Conservation (phyloP, 345 rosid genomes). For the Boechera stricta region DNA sequence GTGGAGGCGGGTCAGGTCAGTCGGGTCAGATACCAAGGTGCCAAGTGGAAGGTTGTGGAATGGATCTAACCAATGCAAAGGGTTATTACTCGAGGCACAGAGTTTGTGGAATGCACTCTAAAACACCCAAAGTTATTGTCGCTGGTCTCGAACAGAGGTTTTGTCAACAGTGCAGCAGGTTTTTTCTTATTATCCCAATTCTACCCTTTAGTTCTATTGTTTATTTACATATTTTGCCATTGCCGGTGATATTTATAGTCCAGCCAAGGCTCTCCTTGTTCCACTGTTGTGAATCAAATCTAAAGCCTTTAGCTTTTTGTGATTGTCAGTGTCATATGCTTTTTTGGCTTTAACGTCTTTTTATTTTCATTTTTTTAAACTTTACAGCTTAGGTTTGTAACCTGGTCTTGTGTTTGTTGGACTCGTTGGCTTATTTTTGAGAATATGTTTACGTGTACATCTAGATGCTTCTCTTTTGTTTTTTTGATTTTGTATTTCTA, state of each 20-base stretch:
- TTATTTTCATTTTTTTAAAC: slow-evolving; percentile 22
- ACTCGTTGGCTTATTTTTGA: slow-evolving; percentile 37
- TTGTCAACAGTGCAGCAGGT: slow-evolving; percentile 99
- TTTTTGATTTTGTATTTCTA: slow-evolving; percentile 30
- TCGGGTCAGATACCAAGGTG: slow-evolving; percentile 78
- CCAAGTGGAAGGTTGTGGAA: slow-evolving; percentile 91
- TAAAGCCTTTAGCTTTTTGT: slow-evolving; percentile 34
- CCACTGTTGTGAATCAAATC: slow-evolving; percentile 36
- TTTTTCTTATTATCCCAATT: neutral
- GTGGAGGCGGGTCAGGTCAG: slow-evolving; percentile 52
- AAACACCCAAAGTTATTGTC: slow-evolving; percentile 78
- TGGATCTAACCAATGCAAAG: slow-evolving; percentile 94
- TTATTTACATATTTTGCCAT: slow-evolving; percentile 36
- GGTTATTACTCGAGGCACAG: slow-evolving; percentile 93
- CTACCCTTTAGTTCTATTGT: slow-evolving; percentile 24
- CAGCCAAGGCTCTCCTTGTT: slow-evolving; percentile 25
- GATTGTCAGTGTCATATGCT: slow-evolving; percentile 45
- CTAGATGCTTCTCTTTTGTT: slow-evolving; percentile 19
- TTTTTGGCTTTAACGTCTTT: slow-evolving; percentile 46
- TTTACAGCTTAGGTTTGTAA: slow-evolving; percentile 43
- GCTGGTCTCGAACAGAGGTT: slow-evolving; percentile 88
- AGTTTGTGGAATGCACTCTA: slow-evolving; percentile 88
- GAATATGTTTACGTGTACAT: slow-evolving; percentile 47
- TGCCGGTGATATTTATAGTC: slow-evolving; percentile 20
- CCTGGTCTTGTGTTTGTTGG: slow-evolving; percentile 47